Base-by-base conservation (phyloP, 1,284 basidiomycete genomes). In the Pseudozyma flocculosa region DNA sequence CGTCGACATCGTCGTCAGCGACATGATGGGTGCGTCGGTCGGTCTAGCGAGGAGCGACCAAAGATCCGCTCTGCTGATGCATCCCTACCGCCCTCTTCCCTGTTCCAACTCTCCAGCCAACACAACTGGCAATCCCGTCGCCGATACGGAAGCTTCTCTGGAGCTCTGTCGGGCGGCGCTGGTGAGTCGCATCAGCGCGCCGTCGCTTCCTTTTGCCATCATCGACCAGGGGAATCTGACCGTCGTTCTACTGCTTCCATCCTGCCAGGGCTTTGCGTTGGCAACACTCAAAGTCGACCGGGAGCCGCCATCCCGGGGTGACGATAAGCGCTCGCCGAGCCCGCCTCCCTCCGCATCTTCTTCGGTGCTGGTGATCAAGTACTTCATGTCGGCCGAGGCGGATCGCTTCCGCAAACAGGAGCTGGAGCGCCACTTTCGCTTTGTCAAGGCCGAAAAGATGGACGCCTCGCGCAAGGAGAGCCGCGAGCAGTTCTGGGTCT, bases 11-110 rank as follows among this genome's bases (percentile, higher is more conserved):
- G 60, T 74, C 0, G 56, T 74, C 17, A 71, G 70, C 43, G 72
- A 74, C 36, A 74, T 74, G 72, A 74, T 74, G 72, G 63, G 66
- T 68, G 24, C 43, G 66, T 62, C n/a, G n/a, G n/a, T n/a, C n/a
- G n/a, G n/a, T n/a, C n/a, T n/a, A n/a, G n/a, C n/a, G n/a, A n/a
- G n/a, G n/a, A n/a, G n/a, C n/a, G n/a, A n/a, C n/a, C n/a, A n/a
- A n/a, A n/a, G n/a, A n/a, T n/a, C n/a, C n/a, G n/a, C n/a, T n/a
- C n/a, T n/a, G n/a, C n/a, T n/a, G n/a, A n/a, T n/a, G n/a, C n/a
- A n/a, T n/a, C n/a, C n/a, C n/a, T n/a, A n/a, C n/a, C n/a, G n/a
- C n/a, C n/a, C n/a, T n/a, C n/a, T n/a, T 34, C 4, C 32, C 7
- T 18, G 10, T 40, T 24, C 36, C 22, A 19, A 13, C 24, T 9